Evolutionary conservation across 495 filamentous ascomycete species (phyloP).

Genomic region (Xylaria bambusicola): DNA sequence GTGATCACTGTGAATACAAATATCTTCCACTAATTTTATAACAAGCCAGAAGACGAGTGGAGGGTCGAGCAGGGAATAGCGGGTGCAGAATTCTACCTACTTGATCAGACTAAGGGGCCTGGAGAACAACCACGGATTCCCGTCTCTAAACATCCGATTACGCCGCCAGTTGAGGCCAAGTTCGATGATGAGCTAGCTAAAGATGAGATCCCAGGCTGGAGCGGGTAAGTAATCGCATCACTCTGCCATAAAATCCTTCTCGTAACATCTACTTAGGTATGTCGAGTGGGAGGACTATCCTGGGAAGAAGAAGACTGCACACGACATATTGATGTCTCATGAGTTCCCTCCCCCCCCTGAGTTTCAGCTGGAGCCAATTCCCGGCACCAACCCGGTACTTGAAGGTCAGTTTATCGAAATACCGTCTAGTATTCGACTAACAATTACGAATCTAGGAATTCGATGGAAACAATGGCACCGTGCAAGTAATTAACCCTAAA

Average conservation of each 20-base stretch:
- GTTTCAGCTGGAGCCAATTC: constrained; percentile 60
- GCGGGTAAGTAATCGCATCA: constrained; percentile 23
- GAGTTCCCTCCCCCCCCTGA: constrained; percentile 60
- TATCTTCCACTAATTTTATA: constrained; percentile 9
- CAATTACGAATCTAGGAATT: constrained; percentile 39
- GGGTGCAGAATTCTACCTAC: constrained; percentile 46
- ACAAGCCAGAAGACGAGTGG: constrained; percentile 53
- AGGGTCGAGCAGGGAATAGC: constrained; percentile 54
- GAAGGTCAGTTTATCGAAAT: constrained; percentile 25
- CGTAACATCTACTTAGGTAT: constrained; percentile 37
- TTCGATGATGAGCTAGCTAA: constrained; percentile 19
- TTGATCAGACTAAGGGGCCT: constrained; percentile 45
- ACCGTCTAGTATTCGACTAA: background rate
- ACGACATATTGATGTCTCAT: constrained; percentile 57
- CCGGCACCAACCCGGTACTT: constrained; percentile 63
- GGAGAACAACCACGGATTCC: constrained; percentile 29
- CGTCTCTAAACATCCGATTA: constrained; percentile 18
- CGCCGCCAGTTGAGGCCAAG: constrained; percentile 10
- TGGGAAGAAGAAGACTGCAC: constrained; percentile 60
- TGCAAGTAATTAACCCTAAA: constrained; percentile 35
- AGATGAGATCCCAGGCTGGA: constrained; percentile 28
- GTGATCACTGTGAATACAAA: background rate
- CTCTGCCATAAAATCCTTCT: background rate
- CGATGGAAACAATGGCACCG: constrained; percentile 68
- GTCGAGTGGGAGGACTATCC: constrained; percentile 72